Evolutionary conservation across 2,329 filamentous ascomycete genomes (phyloP).

Genomic region (Clonostachys rhizophaga): DNA sequence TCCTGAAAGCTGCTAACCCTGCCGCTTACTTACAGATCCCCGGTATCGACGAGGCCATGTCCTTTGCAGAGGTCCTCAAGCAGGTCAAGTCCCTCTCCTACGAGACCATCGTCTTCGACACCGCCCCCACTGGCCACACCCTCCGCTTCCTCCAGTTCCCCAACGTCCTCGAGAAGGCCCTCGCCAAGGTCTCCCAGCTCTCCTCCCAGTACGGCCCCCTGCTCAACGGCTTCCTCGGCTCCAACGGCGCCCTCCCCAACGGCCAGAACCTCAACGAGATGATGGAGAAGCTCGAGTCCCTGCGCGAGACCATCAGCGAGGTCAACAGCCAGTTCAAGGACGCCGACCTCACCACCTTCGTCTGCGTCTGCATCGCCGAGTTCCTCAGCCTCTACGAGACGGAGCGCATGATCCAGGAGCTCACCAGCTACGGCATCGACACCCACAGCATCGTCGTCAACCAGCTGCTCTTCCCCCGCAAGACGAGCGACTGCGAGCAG

Average conservation of each 20-base stretch:
- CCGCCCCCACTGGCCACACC: conserved; percentile 94
- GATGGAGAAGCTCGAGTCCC: conserved; percentile 88
- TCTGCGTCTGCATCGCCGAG: conserved; percentile 97
- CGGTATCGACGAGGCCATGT: conserved; percentile 99
- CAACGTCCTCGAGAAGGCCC: conserved; percentile 93
- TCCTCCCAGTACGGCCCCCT: conserved; percentile 94
- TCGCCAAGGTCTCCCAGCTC: conserved; percentile 94
- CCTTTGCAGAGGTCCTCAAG: conserved; percentile 97
- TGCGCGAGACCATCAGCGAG: conserved; percentile 89
- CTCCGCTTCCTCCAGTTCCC: conserved; percentile 98
- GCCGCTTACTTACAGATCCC: conserved; percentile 62
- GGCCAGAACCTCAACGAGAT: conserved; percentile 91
- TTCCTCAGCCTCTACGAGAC: conserved; percentile 97
- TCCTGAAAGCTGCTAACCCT: not conserved
- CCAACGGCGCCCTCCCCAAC: conserved; percentile 71
- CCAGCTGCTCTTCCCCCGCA: conserved; percentile 89
- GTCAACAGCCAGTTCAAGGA: conserved; percentile 99
- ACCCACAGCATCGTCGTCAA: conserved; percentile 98
- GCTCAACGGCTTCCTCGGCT: conserved; percentile 86
- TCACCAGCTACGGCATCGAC: conserved; percentile 89
- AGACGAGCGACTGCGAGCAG: conserved; percentile 84
- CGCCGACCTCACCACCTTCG: conserved; percentile 89
- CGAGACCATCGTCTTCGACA: conserved; percentile 99
- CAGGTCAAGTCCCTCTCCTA: conserved; percentile 99
- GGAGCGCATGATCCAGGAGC: conserved; percentile 98